phyloP scores from a whole-genome alignment of 2,329 filamentous ascomycete species.

The Calonectria crousiana region DNA sequence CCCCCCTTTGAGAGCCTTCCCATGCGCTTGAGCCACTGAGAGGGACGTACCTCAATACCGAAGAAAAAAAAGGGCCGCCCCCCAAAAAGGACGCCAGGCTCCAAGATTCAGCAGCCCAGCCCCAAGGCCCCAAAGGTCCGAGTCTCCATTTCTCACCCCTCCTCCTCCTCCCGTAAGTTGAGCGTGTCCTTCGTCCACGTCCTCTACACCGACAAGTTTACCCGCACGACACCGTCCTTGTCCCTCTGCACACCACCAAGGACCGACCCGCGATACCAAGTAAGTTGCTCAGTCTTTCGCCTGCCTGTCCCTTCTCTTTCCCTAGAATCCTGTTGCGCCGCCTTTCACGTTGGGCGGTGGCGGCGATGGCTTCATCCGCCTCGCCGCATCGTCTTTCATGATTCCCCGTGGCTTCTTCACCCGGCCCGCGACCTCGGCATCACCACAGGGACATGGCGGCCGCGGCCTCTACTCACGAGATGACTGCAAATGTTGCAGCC shows the following conservation, averaged over 20 bases:
- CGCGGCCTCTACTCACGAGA: constrained; percentile 15
- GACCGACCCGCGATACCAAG: constrained; percentile 45
- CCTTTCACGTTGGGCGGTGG: not conserved
- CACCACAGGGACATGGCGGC: constrained; percentile 2
- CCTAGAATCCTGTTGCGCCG: not conserved
- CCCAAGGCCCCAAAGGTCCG: constrained; percentile 38
- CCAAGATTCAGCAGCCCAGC: constrained; percentile 36
- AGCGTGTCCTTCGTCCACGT: constrained; percentile 38
- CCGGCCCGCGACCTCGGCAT: constrained; percentile 10
- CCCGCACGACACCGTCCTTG: constrained; percentile 46
- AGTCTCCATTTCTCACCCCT: constrained; percentile 41
- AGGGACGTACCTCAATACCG: constrained; percentile 12
- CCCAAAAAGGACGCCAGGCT: constrained; percentile 35
- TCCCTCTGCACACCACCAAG: constrained; percentile 47
- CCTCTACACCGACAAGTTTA: constrained; percentile 49
- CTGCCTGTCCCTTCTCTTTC: constrained; percentile 2
- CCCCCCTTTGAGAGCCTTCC: constrained; percentile 30
- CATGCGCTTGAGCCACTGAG: constrained; percentile 11
- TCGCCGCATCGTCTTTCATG: constrained; percentile 23
- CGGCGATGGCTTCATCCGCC: constrained; percentile 40
- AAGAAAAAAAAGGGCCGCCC: not conserved
- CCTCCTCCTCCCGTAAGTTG: constrained; percentile 33
- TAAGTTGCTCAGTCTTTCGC: constrained; percentile 39
- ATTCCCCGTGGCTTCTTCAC: constrained; percentile 8
- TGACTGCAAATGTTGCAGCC: constrained; percentile 26